Evolutionary conservation across 441 rosid species (phyloP), one percentile per base, ranked within the genome.

Genomic region (Gossypium schwendimanii): DNA sequence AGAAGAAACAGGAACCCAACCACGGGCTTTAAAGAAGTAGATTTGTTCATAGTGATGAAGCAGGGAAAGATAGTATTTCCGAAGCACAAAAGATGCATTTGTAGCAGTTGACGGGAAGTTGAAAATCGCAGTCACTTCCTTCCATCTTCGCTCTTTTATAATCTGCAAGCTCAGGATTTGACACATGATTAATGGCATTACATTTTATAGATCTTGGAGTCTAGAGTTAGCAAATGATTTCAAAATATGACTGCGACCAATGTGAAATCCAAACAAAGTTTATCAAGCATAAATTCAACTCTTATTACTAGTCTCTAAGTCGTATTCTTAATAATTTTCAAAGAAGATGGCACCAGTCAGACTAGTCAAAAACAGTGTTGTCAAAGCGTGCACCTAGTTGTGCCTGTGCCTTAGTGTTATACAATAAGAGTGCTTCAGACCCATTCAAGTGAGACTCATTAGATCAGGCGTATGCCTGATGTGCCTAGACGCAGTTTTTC

Each of bases 71-170:
- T 95, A 95, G 77, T 93, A 93, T 81, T 91, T 93, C 71, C 97
- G 96, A 79, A 95, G 86, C 59, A 93, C 93, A 66, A 86, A 95
- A 7, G 99, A 95, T 8, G 97, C 98, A 71, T 93, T 93, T 58
- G 98, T 95, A 11, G 98, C 99, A 5, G 99, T 95, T 7, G 98
- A 91, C 3, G 99, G 99, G 76, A 95, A 93, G 76, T 90, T 89
- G 79, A 95, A 95, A 23, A 89, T 83, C 24, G 97, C 89, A 58
- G 98, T 93, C 39, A 95, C 93, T 78, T 95, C 98, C 73, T 90
- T 95, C 98, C 99, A 95, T 83, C 90, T 88, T 79, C 87, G 85
- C 83, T 91, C 97, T 79, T 81, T 82, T 63, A 91, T 80, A 73
- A 91, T 81, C 99, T 95, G 87, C 79, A 58, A 73, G 41, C 24